These are phyloP conservation scores for Starmerella bombi DNA, from an alignment of 805 yeast species.

Conservation along the genomic window DNA sequence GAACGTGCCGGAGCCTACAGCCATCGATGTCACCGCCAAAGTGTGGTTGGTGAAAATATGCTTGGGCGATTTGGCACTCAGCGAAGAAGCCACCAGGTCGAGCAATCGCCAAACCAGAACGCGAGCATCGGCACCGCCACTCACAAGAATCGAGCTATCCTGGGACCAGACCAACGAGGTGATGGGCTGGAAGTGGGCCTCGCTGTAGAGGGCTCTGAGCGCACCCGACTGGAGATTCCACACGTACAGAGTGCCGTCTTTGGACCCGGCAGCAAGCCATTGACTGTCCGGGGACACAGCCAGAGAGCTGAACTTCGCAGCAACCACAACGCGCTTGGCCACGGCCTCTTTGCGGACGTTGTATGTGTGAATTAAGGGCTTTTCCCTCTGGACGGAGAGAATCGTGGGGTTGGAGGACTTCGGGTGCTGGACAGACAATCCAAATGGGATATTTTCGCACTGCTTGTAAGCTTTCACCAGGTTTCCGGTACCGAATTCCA, in stretches of 20 bases:
- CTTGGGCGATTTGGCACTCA: conserved; percentile 21
- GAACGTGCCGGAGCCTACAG: conserved; percentile 38
- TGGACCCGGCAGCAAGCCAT: conserved; percentile 55
- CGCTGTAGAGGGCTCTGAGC: conserved; percentile 48
- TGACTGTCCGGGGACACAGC: conserved; percentile 32
- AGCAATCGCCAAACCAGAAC: conserved; percentile 56
- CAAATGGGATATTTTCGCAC: conserved; percentile 11
- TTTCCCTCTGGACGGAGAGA: conserved; percentile 52
- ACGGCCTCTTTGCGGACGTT: conserved; percentile 44
- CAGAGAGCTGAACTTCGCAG: conserved; percentile 58
- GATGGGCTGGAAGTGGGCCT: conserved; percentile 73
- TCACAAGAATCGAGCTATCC: conserved; percentile 53
- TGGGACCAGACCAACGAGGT: conserved; percentile 44
- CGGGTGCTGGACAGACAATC: conserved; percentile 1
- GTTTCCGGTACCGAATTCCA: conserved; percentile 27
- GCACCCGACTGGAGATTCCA: conserved; percentile 80
- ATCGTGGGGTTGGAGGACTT: neutral
- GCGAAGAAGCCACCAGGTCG: conserved; percentile 37
- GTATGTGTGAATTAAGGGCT: conserved; percentile 65
- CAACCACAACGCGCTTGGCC: conserved; percentile 72
- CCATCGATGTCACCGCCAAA: conserved; percentile 39
- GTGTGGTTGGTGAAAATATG: conserved; percentile 28
- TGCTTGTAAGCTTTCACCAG: conserved; percentile 17
- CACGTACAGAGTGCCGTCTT: conserved; percentile 61
- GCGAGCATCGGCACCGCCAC: conserved; percentile 76